Evolutionary conservation across 805 yeast species (phyloP), one percentile per base, ranked within the genome.

Genomic region (Pichia eremophila): DNA sequence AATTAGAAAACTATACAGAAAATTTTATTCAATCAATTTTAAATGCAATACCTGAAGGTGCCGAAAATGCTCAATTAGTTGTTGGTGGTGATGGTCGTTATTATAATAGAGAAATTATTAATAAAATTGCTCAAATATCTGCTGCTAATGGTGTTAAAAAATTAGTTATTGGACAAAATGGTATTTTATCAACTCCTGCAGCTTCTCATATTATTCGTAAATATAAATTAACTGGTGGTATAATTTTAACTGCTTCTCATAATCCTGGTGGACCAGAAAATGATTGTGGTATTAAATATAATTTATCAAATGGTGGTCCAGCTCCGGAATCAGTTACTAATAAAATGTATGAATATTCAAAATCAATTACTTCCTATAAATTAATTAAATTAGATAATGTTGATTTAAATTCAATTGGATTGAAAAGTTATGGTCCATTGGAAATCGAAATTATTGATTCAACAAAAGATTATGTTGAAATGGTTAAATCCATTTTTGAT

Each of bases 51-150:
- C 98, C 98, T 19, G 96, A 91, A 65, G 97, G 97, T 29, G 69
- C 81, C 8, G 47, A 76, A 47, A 84, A 70, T 49, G 73, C 96
- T 5, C 79, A 84, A 4, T 71, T 91, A 51, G 97, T 90, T 1
- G 81, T 91, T 54, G 99, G 99, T 50, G 99, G 99, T 50, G 99
- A 91, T 64, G 98, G 98, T 41, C 81, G 99, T 57, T 91, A 73
- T 73, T 93, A 88, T 72, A 90, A 90, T 63, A 84, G 78, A 56
- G 75, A 72, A 41, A 90, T 89, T 39, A 78, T 93, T 58, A 86
- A 88, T 62, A 69, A 83, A 61, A 91, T 91, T 58, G 84, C 87
- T 35, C 69, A 79, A 56, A 86, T 91, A 46, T 83, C 86, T 51
- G 95, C 95, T 32, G 99, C 91, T 42, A 91, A 91, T 62, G 95